These are phyloP conservation scores for Alectoria sarmentosa DNA, from an alignment of 495 filamentous ascomycete species.

Conservation along the genomic window DNA sequence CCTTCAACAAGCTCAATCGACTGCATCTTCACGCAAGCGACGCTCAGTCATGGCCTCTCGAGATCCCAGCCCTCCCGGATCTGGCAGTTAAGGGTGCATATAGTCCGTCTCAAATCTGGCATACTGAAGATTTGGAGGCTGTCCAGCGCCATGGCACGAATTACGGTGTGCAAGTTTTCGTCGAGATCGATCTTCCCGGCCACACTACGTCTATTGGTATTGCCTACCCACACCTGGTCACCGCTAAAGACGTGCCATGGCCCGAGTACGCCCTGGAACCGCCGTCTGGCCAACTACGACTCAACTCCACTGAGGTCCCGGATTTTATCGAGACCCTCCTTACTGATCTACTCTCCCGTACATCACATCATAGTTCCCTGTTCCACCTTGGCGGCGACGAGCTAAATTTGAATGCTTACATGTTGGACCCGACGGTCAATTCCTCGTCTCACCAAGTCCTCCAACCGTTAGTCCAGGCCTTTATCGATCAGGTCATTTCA, in stretches of 20 bases:
- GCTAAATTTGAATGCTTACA: conserved; percentile 64
- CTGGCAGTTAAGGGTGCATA: conserved; percentile 65
- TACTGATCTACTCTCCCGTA: conserved; percentile 63
- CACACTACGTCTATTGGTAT: conserved; percentile 59
- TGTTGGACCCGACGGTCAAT: conserved; percentile 56
- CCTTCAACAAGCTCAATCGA: conserved; percentile 72
- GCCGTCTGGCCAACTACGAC: conserved; percentile 64
- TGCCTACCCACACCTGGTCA: conserved; percentile 63
- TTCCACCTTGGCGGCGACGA: conserved; percentile 83
- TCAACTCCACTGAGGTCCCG: conserved; percentile 59
- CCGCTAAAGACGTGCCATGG: conserved; percentile 61
- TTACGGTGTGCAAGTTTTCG: conserved; percentile 61
- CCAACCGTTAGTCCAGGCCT: conserved; percentile 61
- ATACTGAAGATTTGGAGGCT: conserved; percentile 47
- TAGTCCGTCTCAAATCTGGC: conserved; percentile 51
- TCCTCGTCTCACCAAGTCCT: conserved; percentile 53
- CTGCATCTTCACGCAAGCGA: conserved; percentile 74
- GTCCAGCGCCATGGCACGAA: conserved; percentile 60
- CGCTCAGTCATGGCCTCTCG: conserved; percentile 75
- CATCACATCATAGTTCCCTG: conserved; percentile 55
- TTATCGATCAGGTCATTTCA: conserved; percentile 55
- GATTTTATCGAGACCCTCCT: conserved; percentile 61
- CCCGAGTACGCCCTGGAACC: conserved; percentile 60
- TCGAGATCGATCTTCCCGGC: conserved; percentile 77
- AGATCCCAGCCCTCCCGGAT: conserved; percentile 62